phyloP scores from a whole-genome alignment of 2,329 filamentous ascomycete species.

The Ophiostoma pallidulum region DNA sequence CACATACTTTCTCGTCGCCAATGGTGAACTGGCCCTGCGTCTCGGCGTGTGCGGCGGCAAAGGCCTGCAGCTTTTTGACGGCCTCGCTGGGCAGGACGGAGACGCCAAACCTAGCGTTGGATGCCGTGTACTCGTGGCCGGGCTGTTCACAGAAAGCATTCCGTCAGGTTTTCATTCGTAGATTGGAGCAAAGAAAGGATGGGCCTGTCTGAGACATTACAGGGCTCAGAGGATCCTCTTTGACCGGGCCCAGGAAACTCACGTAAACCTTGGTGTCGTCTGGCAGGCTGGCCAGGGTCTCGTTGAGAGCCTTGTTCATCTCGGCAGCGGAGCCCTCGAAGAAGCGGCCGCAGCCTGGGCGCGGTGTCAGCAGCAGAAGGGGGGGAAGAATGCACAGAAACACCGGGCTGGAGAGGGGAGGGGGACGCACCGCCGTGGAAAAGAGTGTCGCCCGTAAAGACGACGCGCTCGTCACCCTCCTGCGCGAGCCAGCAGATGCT shows the following conservation, averaged over 20 bases:
- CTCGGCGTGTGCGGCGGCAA: slow-evolving; percentile 69
- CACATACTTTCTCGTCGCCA: slow-evolving; percentile 91
- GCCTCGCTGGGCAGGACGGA: slow-evolving; percentile 66
- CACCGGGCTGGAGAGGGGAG: not conserved
- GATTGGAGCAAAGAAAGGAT: no score
- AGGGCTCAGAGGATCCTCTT: no score
- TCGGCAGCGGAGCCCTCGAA: slow-evolving; percentile 85
- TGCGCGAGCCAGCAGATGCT: slow-evolving; percentile 93
- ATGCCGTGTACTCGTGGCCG: slow-evolving; percentile 96
- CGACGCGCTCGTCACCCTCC: slow-evolving; percentile 63
- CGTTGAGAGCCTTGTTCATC: slow-evolving; percentile 90
- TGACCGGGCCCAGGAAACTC: slow-evolving; percentile 30
- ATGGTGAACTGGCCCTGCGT: slow-evolving; percentile 97
- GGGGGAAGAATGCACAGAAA: no score
- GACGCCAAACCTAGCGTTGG: slow-evolving; percentile 80
- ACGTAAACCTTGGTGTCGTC: slow-evolving; percentile 90
- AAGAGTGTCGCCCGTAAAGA: slow-evolving; percentile 93
- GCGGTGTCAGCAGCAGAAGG: not conserved
- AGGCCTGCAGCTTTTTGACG: slow-evolving; percentile 67
- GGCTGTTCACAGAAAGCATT: slow-evolving; percentile 46
- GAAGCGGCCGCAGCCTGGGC: slow-evolving; percentile 88
- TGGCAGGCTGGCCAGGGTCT: slow-evolving; percentile 68
- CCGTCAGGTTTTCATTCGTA: no score
- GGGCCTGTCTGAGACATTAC: no score
- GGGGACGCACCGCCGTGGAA: slow-evolving; percentile 68